Evolutionary conservation across 2,329 filamentous ascomycete species (phyloP).

Genomic region (Monosporascus ibericus): DNA sequence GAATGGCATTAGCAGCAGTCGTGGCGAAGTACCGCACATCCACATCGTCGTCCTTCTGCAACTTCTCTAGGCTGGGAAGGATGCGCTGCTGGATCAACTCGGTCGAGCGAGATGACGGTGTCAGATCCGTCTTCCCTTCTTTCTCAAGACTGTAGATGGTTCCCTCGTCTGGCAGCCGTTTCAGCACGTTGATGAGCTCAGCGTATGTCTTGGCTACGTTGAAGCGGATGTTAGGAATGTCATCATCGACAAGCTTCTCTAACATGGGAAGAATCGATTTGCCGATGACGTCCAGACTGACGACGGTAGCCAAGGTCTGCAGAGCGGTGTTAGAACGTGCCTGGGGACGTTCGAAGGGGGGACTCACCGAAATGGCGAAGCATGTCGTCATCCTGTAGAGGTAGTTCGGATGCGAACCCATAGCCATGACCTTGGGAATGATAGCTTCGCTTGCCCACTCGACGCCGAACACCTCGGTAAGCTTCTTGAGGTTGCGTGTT

Average conservation of each 20-base stretch:
- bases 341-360: not conserved
- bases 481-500: constrained; percentile 94
- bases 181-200: constrained; percentile 83
- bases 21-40: constrained; percentile 98
- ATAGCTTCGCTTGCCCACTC: constrained; percentile 97
- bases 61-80: constrained; percentile 84
- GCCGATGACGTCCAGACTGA: constrained; percentile 88
- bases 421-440: constrained; percentile 96
- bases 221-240: constrained; percentile 98
- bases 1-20: constrained; percentile 64
- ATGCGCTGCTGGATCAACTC: constrained; percentile 82
- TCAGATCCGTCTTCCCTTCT: constrained; percentile 50
- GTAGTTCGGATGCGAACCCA: constrained; percentile 98
- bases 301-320: constrained; percentile 87
- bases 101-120: constrained; percentile 64
- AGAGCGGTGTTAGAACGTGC: constrained; percentile 8
- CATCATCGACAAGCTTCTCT: constrained; percentile 86
- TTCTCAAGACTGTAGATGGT: constrained; percentile 84
- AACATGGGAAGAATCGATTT: constrained; percentile 93
- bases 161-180: constrained; percentile 81
- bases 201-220: constrained; percentile 98
- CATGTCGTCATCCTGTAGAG: constrained; percentile 99
- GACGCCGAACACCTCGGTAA: constrained; percentile 96
- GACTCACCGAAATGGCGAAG: constrained; percentile 91
- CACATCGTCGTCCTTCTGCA: constrained; percentile 95